Evolutionary conservation across 768 basidiomycete genomes (phyloP).

Genomic region (Hericium erinaceus): DNA sequence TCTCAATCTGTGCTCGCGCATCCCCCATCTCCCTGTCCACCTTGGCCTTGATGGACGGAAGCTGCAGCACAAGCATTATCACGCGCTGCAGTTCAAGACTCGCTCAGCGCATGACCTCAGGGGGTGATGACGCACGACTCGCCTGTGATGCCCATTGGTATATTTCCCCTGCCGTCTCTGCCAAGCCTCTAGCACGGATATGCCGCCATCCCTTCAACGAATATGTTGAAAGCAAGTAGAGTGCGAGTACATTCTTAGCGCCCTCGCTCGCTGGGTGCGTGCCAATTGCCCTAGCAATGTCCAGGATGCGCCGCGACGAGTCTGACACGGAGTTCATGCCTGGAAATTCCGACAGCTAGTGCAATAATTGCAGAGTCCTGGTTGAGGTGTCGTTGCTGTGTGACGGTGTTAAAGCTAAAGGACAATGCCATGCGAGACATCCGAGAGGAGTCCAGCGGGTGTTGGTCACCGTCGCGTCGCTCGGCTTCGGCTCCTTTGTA

Average conservation of each 20-base stretch:
- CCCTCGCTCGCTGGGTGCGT: slow-evolving; percentile 26
- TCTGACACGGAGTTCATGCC: slow-evolving; percentile 1
- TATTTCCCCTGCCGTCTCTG: slow-evolving; percentile 37
- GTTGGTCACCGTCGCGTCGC: no score
- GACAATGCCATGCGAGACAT: no score
- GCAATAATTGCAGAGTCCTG: no score
- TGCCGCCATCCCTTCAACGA: slow-evolving; percentile 49
- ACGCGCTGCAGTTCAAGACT: slow-evolving; percentile 30
- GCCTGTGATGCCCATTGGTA: slow-evolving; percentile 48
- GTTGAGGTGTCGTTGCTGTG: no score
- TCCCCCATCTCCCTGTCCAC: slow-evolving; percentile 56
- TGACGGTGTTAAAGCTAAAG: no score
- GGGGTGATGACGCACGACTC: slow-evolving; percentile 1
- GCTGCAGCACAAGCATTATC: slow-evolving; percentile 46
- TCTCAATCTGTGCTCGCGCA: slow-evolving; percentile 57
- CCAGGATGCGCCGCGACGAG: slow-evolving; percentile 6
- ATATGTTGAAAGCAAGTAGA: slow-evolving; percentile 47
- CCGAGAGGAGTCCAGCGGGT: no score
- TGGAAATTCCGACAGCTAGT: no score
- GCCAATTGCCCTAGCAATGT: background rate
- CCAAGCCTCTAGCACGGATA: slow-evolving; percentile 52
- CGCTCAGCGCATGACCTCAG: background rate
- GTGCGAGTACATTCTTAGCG: slow-evolving; percentile 47
- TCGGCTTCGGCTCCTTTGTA: no score
- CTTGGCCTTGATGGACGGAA: slow-evolving; percentile 52